Evolutionary conservation across 139 green algal genomes (phyloP), one percentile per base, ranked within the genome.

Genomic region (Chlorella sorokiniana): DNA sequence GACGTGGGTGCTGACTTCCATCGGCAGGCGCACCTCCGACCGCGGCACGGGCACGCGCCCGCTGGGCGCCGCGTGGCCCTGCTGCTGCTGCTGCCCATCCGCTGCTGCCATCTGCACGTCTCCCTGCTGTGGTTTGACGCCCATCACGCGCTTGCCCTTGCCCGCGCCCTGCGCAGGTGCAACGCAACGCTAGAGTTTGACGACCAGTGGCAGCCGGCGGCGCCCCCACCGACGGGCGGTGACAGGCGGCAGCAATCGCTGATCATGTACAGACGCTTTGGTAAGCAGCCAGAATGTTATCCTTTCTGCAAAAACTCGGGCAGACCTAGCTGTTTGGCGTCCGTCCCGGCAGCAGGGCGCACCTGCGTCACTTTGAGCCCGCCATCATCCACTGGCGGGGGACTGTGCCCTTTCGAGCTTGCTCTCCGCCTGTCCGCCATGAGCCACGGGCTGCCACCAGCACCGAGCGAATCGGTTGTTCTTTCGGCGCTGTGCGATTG

Each of bases 1-100:
- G 68, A 98, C 85, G 0, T 85, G 86, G 1, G 89, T 95, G 56
- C 89, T 88, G 0, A 96, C 83, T 42, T 98, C 94, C 71, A 99
- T 87, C 23, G 96, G 96, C 31, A 98, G 86, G 45, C 84, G 83
- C 35, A 97, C 92, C 85, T 92, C 76, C 31, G 62, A 38, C 62
- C 82, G 67, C 9, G 67, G 52, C 51, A 82, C 40, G 18, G 59
- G 45, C 51, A 62, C 10, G 29, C 69, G 75, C 5, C 75, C 75
- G 59, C 59, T 74, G 56, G 44, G 59, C 10, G 44, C 52, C 1
- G 79, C 67, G 7, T 6, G n/a, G 45, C 18, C 35, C 27, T 8
- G 33, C 64, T 65, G 56, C 56, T 65, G 18, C 56, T 61, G 56
- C 69, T 27, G n/a, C n/a, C n/a, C n/a, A n/a, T n/a, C 44, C 3